Conservation (phyloP, 352 stramenopile genomes). For the Phytophthora europaea region DNA sequence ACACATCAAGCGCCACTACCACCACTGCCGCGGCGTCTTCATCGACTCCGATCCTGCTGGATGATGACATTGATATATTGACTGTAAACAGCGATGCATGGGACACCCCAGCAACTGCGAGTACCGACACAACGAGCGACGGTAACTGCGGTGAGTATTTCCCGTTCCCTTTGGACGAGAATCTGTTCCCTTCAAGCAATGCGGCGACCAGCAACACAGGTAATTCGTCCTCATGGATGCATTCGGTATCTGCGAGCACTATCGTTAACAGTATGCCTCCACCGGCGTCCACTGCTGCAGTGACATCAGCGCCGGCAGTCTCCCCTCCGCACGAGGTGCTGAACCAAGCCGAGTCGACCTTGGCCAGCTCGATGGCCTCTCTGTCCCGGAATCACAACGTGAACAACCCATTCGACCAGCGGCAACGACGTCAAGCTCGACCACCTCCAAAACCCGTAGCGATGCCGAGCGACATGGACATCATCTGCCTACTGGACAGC, state of each 20-base stretch:
- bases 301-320: constrained; percentile 16
- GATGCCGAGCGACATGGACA: constrained; percentile 56
- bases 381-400: constrained; percentile 70
- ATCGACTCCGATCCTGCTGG: constrained; percentile 50
- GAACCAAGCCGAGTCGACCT: constrained; percentile 53
- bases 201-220: constrained; percentile 25
- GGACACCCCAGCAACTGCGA: constrained; percentile 45
- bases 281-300: constrained; percentile 13
- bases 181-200: constrained; percentile 49
- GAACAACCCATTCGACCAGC: constrained; percentile 59
- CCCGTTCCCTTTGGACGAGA: constrained; percentile 70
- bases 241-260: constrained; percentile 47
- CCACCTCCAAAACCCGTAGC: constrained; percentile 27
- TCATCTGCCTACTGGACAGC: constrained; percentile 85
- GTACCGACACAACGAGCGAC: constrained; percentile 37
- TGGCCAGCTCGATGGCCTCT: constrained; percentile 73
- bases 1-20: neutral
- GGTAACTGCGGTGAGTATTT: constrained; percentile 57
- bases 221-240: constrained; percentile 34
- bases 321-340: constrained; percentile 37
- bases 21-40: constrained; percentile 7
- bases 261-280: constrained; percentile 42
- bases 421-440: constrained; percentile 33
- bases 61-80: constrained; percentile 73
- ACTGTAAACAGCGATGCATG: constrained; percentile 76